Percentiles rank a stretch among this genome's conserved stretches.
phyloP scores from a whole-genome alignment of 192 early-diverging fungal genomes.

The Coemansia sp. region DNA sequence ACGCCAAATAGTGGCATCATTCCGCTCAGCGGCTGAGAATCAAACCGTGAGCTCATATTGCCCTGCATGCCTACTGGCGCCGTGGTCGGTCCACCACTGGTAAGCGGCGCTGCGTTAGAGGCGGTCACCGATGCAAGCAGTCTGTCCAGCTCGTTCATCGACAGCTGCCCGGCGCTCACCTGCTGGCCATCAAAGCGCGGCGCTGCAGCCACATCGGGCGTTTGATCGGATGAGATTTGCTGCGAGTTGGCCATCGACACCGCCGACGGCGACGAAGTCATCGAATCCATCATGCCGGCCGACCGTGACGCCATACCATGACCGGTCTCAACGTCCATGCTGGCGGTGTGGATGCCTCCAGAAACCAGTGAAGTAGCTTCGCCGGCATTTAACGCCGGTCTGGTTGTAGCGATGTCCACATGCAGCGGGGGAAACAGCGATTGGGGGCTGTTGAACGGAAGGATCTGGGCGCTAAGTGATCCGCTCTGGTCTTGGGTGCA shows the following conservation, averaged over 20 bases:
- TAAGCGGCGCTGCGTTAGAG: not conserved
- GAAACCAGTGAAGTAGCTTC: not conserved
- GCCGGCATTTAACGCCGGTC: not conserved
- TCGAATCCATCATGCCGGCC: slow-evolving; percentile 9
- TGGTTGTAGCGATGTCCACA: not conserved
- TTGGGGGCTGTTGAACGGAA: slow-evolving; percentile 5
- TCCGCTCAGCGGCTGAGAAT: not conserved
- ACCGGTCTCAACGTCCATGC: not conserved
- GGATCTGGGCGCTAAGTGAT: not conserved
- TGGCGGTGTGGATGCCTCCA: not conserved
- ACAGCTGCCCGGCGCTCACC: not conserved
- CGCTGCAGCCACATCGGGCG: slow-evolving; percentile 13
- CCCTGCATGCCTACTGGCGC: not conserved
- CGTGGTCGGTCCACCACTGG: not conserved
- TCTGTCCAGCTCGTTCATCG: slow-evolving; percentile 13
- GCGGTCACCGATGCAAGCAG: slow-evolving; percentile 14
- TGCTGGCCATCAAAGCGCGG: not conserved
- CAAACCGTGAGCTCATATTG: not conserved
- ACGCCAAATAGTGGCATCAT: slow-evolving; percentile 2
- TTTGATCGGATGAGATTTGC: slow-evolving; percentile 22
- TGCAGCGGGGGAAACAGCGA: not conserved
- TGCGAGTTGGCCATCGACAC: slow-evolving; percentile 21
- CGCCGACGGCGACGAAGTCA: slow-evolving; percentile 26
- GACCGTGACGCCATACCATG: not conserved
- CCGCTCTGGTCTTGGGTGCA: not conserved